Conservation (phyloP, 78 protist species). For the Neovahlkampfia damariscottae region DNA sequence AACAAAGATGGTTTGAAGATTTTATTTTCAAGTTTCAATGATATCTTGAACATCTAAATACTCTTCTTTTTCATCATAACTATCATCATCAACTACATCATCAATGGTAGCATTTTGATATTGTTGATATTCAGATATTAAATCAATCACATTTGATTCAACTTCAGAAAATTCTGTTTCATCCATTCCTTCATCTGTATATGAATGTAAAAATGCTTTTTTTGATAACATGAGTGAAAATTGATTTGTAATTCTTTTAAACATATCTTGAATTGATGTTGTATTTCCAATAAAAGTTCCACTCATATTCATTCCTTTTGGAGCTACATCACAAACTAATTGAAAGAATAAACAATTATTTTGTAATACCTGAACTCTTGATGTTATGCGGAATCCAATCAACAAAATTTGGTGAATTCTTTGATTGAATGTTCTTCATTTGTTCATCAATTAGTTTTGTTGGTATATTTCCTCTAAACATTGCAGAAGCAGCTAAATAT, state of each 20-base stretch:
- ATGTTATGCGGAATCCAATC: conserved; percentile 99
- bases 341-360: too few species aligned
- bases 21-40: not conserved
- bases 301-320: conserved; percentile 91
- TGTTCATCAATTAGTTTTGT: conserved; percentile 97
- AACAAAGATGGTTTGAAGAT: not conserved
- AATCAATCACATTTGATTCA: conserved; percentile 56
- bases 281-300: conserved; percentile 93
- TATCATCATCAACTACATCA: conserved; percentile 65
- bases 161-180: conserved; percentile 68
- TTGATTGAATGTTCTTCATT: conserved; percentile 84
- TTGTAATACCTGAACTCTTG: too few species aligned
- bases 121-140: conserved; percentile 63
- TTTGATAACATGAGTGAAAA: conserved; percentile 95
- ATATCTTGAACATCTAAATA: not conserved
- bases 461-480: conserved; percentile 92
- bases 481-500: conserved; percentile 91
- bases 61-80: conserved; percentile 44
- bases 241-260: conserved; percentile 90
- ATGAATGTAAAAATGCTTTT: conserved; percentile 99
- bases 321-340: conserved; percentile 93
- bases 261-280: conserved; percentile 95
- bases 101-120: conserved; percentile 66
- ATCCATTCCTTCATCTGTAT: conserved; percentile 88
- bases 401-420: conserved; percentile 89